Evolutionary conservation across 2,329 filamentous ascomycete species (phyloP).

Genomic region (Tothia fuscella): DNA sequence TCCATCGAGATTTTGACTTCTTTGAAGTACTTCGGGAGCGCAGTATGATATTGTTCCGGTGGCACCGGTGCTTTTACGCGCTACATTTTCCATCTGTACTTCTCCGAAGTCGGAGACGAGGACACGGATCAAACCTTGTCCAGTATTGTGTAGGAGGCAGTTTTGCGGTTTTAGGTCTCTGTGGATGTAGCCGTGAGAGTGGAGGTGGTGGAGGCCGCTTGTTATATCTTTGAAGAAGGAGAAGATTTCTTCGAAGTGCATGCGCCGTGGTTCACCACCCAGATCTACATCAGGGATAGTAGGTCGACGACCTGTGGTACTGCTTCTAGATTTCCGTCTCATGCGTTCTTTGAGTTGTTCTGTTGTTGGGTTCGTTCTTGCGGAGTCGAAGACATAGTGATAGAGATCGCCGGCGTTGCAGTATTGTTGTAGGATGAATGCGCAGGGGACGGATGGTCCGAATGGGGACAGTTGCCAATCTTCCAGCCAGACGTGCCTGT

Average conservation of each 20-base stretch:
- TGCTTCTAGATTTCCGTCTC: slow-evolving; percentile 68
- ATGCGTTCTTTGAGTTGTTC: slow-evolving; percentile 83
- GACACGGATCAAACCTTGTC: slow-evolving; percentile 59
- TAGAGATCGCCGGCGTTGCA: slow-evolving; percentile 90
- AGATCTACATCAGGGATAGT: slow-evolving; percentile 44
- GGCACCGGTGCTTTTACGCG: slow-evolving; percentile 78
- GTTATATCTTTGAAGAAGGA: slow-evolving; percentile 95
- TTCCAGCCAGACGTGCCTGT: slow-evolving; percentile 95
- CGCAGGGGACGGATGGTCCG: slow-evolving; percentile 81
- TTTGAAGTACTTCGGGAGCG: slow-evolving; percentile 78
- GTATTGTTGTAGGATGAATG: slow-evolving; percentile 95
- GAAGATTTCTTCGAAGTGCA: slow-evolving; percentile 85
- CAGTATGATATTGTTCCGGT: slow-evolving; percentile 98
- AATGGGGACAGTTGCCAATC: slow-evolving; percentile 73
- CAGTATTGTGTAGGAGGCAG: slow-evolving; percentile 72
- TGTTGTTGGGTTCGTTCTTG: slow-evolving; percentile 51
- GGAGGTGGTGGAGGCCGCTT: slow-evolving; percentile 78
- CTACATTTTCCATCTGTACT: slow-evolving; percentile 72
- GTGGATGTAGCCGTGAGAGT: slow-evolving; percentile 87
- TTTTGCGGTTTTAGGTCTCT: slow-evolving; percentile 94
- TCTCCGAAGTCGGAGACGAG: slow-evolving; percentile 97
- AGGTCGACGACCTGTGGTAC: too few species aligned
- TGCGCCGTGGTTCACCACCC: slow-evolving; percentile 38
- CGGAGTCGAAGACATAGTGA: slow-evolving; percentile 66
- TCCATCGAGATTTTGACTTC: slow-evolving; percentile 45